A percentile compares a stretch with the other conserved stretches of the same genome.
These are phyloP conservation scores for Pyrus communis DNA, from an alignment of 306 rosid species.

Conservation along the genomic window DNA sequence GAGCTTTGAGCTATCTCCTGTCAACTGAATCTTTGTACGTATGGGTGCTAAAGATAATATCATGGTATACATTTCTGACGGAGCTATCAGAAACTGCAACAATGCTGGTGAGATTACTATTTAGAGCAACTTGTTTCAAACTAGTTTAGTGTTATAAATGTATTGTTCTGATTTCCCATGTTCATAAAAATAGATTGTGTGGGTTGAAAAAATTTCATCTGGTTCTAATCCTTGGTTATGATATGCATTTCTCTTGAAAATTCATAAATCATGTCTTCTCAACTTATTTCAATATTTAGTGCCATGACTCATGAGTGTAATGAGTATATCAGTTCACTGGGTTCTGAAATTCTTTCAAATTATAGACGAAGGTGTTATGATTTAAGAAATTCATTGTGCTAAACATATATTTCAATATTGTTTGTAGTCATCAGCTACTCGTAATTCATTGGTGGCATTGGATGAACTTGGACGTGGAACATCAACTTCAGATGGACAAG, in stretches of 20 bases:
- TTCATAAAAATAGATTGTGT: not conserved
- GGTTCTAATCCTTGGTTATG: not conserved
- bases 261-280: not conserved
- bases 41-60: conserved; percentile 98
- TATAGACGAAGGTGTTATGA: not conserved
- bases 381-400: not conserved
- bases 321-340: not conserved
- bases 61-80: conserved; percentile 86
- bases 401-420: conserved; percentile 18
- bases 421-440: conserved; percentile 72
- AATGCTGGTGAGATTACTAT: conserved; percentile 63
- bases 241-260: not conserved
- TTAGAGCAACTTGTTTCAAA: not conserved
- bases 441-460: conserved; percentile 69
- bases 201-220: not conserved
- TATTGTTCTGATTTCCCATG: not conserved
- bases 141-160: not conserved
- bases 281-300: not conserved
- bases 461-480: conserved; percentile 99
- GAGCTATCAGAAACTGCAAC: conserved; percentile 96
- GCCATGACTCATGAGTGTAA: not conserved
- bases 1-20: conserved; percentile 75
- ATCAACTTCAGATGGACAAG: conserved; percentile 97
- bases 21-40: conserved; percentile 80
- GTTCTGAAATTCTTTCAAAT: not conserved